Percentiles rank a stretch among this genome's conserved stretches.
These are phyloP conservation scores for Amanita fuliginea DNA, from an alignment of 768 basidiomycete species.

Conservation along the genomic window DNA sequence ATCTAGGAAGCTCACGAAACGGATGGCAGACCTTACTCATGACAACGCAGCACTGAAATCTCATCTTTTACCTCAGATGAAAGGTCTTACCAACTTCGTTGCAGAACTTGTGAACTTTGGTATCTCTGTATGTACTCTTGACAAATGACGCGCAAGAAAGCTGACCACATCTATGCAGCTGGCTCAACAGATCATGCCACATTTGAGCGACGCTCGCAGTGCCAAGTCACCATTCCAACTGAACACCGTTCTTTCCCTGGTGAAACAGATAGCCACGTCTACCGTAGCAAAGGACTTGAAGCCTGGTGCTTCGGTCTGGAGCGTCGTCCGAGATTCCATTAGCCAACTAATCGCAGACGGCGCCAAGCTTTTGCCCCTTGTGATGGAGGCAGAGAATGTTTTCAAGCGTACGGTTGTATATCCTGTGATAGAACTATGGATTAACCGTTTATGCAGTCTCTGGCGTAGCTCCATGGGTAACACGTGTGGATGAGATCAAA, in stretches of 20 bases:
- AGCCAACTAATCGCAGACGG: slow-evolving; percentile 62
- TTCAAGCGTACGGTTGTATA: slow-evolving; percentile 50
- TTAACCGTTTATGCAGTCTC: slow-evolving; percentile 33
- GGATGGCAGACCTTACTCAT: slow-evolving; percentile 69
- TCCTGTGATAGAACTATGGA: background rate
- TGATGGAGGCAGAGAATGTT: slow-evolving; percentile 67
- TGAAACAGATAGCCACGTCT: slow-evolving; percentile 61
- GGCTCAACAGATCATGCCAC: slow-evolving; percentile 81
- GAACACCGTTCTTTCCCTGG: slow-evolving; percentile 54
- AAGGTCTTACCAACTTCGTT: slow-evolving; percentile 58
- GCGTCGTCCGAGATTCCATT: slow-evolving; percentile 62
- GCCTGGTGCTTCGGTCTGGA: slow-evolving; percentile 64
- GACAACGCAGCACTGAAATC: slow-evolving; percentile 64
- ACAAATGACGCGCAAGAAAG: background rate
- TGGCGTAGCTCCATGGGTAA: slow-evolving; percentile 77
- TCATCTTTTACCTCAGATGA: slow-evolving; percentile 62
- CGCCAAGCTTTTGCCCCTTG: slow-evolving; percentile 55
- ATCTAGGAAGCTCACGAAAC: slow-evolving; percentile 75
- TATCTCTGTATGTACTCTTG: slow-evolving; percentile 47
- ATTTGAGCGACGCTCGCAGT: slow-evolving; percentile 70
- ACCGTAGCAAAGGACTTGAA: slow-evolving; percentile 61
- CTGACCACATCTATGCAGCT: slow-evolving; percentile 36
- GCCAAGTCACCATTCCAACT: slow-evolving; percentile 75
- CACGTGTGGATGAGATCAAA: slow-evolving; percentile 75
- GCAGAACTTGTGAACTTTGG: slow-evolving; percentile 85